Base-by-base conservation (phyloP, 192 early-diverging fungal genomes). In the Coemansia javaensis region DNA sequence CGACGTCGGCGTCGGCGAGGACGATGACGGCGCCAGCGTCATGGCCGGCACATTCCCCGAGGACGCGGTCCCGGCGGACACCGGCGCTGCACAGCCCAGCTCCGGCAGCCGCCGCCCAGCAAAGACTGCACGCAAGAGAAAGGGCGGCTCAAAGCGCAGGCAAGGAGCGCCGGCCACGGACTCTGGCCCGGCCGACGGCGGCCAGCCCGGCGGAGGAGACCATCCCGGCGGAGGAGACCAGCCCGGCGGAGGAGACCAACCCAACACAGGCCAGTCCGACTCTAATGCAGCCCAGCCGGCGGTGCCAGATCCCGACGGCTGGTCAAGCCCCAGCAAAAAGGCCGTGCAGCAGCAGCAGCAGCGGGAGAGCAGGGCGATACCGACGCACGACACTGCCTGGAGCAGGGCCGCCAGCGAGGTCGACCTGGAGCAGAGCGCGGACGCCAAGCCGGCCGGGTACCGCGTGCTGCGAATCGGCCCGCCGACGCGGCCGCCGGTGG, bases 401-500 rank as follows among this genome's bases (percentile, higher is more conserved):
- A 42, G 33, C 24, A 8, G 30, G 5, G 42, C 61, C 7, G 45
- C 51, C 11, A 28, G 31, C 40, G 53, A 61, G 22, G 50, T 56
- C 30, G 40, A 53, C 21, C 46, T 73, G 24, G 30, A 41, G 35
- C 32, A 33, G 5, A 50, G 55, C 39, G 17, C 36, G 40, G 39
- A 40, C 18, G n/a, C 27, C 14, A 15, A 35, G 4, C 11, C 51
- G 2, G 9, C 47, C 0, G 42, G 31, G 12, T 50, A 44, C 6
- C 68, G 61, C 15, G 52, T 71, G 11, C 47, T 71, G 16, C 51
- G 68, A 9, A 71, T 71, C 10, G 56, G 61, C 24, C 53, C 69
- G 12, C 51, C 61, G 13, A 37, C 57, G 1, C 46, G 36, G 9
- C 69, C 61, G n/a, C 53, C 61, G 1, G 35, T 45, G 11, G 12